A percentile compares a stretch with the other conserved stretches of the same genome.
Conservation (phyloP, 441 rosid species). For the Caryocar brasiliense region DNA sequence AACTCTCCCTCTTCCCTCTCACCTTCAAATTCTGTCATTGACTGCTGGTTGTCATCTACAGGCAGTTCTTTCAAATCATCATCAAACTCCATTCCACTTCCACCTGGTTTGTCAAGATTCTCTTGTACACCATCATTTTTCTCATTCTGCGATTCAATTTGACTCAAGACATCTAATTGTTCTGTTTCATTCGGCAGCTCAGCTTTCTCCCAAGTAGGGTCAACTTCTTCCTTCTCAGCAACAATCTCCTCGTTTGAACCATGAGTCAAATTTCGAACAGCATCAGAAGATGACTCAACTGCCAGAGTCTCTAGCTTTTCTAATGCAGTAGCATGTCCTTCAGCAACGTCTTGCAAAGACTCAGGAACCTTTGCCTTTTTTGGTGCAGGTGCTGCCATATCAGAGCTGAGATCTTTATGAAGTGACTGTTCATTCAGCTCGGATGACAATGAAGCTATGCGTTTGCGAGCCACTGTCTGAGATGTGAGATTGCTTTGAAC, state of each 20-base stretch:
- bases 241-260: slow-evolving; percentile 39
- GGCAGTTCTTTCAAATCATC: slow-evolving; percentile 41
- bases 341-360: slow-evolving; percentile 28
- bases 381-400: slow-evolving; percentile 32
- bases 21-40: slow-evolving; percentile 33
- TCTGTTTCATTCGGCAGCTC: slow-evolving; percentile 48
- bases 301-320: slow-evolving; percentile 29
- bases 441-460: slow-evolving; percentile 41
- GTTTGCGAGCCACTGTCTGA: slow-evolving; percentile 55
- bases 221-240: slow-evolving; percentile 56
- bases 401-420: slow-evolving; percentile 31
- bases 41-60: slow-evolving; percentile 41
- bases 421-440: slow-evolving; percentile 42
- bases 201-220: slow-evolving; percentile 30
- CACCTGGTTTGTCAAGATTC: slow-evolving; percentile 38
- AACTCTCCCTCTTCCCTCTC: slow-evolving; percentile 95
- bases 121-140: slow-evolving; percentile 36
- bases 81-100: slow-evolving; percentile 29
- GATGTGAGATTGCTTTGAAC: slow-evolving; percentile 28
- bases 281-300: slow-evolving; percentile 43
- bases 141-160: slow-evolving; percentile 33
- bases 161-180: slow-evolving; percentile 29
- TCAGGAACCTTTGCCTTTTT: slow-evolving; percentile 59
- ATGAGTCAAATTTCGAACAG: slow-evolving; percentile 26
- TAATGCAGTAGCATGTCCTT: slow-evolving; percentile 28